A percentile compares a stretch with the other conserved stretches of the same genome.
Evolutionary conservation across 495 filamentous ascomycete genomes (phyloP).

Genomic region (Hypoxylon perforatum): DNA sequence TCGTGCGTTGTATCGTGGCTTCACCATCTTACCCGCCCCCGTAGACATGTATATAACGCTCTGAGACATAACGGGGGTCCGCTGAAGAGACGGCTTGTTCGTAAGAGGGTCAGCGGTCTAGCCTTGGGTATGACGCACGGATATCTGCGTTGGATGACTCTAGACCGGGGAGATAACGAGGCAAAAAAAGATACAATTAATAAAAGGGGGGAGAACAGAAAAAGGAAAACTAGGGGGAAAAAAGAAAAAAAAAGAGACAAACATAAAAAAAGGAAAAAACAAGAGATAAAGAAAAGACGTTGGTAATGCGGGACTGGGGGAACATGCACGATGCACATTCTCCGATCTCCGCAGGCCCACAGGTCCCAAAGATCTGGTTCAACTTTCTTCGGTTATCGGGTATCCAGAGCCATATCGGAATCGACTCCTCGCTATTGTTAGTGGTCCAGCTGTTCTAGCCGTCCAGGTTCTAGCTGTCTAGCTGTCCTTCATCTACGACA

Average conservation of each 20-base stretch:
- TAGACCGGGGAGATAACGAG: no score
- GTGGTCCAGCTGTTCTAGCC: no score
- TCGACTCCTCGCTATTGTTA: no score
- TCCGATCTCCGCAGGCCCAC: conserved; percentile 30
- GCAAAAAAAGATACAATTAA: no score
- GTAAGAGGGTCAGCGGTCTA: neutral
- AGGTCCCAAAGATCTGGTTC: conserved; percentile 48
- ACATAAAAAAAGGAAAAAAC: neutral
- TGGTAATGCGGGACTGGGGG: neutral
- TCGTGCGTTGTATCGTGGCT: neutral
- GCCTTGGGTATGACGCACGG: no score
- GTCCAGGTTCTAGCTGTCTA: no score
- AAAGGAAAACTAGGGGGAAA: neutral
- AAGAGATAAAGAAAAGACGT: neutral
- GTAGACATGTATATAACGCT: conserved; percentile 20
- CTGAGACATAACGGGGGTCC: neutral
- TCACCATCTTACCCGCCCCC: no score
- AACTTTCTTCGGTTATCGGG: conserved; percentile 47
- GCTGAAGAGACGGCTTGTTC: conserved; percentile 1
- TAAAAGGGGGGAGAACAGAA: neutral
- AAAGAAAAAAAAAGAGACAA: neutral
- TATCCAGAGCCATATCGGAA: conserved; percentile 32
- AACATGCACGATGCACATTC: conserved; percentile 5
- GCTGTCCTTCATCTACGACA: no score
- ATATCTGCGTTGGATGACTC: no score